A percentile compares a stretch with the other conserved stretches of the same genome.
Evolutionary conservation across 1,139 yeast genomes (phyloP).

Genomic region (Meyerozyma athensensis): DNA sequence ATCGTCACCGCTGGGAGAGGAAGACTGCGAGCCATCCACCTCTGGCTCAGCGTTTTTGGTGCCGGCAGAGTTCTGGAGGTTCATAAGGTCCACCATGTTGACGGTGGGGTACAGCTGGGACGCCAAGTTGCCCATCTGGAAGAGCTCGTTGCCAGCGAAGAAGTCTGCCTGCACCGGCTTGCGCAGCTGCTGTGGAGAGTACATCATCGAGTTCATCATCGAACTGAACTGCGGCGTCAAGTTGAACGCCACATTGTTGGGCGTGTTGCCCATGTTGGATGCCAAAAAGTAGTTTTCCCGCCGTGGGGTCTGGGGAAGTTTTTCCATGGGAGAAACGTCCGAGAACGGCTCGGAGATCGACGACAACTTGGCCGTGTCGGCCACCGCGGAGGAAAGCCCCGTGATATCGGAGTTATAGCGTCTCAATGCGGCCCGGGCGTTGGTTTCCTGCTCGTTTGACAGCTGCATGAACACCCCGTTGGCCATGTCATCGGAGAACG

Average conservation of each 20-base stretch:
- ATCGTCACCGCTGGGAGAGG: conserved; percentile 18
- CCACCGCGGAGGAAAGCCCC: conserved; percentile 1
- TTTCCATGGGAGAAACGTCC: conserved; percentile 7
- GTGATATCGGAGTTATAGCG: conserved; percentile 23
- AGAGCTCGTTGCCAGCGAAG: conserved; percentile 30
- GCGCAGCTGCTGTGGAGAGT: conserved; percentile 28
- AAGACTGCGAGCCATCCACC: not conserved
- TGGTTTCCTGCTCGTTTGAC: conserved; percentile 6
- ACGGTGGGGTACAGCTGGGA: conserved; percentile 12
- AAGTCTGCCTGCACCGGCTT: conserved; percentile 15
- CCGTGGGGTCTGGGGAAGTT: conserved; percentile 36
- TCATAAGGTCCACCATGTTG: conserved; percentile 20
- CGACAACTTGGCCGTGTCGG: not conserved
- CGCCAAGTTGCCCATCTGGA: conserved; percentile 5
- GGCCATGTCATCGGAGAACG: conserved; percentile 8
- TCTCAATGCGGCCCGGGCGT: conserved; percentile 2
- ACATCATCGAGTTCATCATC: conserved; percentile 38
- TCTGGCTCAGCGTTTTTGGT: not conserved
- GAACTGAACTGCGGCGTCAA: conserved; percentile 43
- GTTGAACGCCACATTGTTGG: conserved; percentile 25
- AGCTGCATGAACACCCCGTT: conserved; percentile 2
- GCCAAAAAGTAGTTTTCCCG: conserved; percentile 27
- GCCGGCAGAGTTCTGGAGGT: conserved; percentile 8
- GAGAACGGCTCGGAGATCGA: conserved; percentile 3
- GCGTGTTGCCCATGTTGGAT: conserved; percentile 32